Percentiles rank a stretch among this genome's conserved stretches.
These are phyloP conservation scores for Carpinus fangiana DNA, from an alignment of 306 rosid genomes.

Conservation along the genomic window DNA sequence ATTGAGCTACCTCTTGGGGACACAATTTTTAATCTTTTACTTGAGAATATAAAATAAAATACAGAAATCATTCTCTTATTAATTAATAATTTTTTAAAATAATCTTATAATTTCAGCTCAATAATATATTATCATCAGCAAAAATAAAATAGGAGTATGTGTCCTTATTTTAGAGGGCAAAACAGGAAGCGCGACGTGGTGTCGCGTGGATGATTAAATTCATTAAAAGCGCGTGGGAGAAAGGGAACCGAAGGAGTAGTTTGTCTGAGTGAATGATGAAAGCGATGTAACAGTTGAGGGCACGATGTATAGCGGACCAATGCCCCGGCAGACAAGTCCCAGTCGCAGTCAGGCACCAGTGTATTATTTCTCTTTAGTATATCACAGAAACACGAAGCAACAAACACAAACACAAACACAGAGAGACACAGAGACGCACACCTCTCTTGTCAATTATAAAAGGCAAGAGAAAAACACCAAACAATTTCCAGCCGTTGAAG, in stretches of 20 bases:
- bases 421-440: no score
- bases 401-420: background rate
- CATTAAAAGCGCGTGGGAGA: conserved; percentile 28
- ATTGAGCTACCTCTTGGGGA: no score
- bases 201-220: no score
- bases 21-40: no score
- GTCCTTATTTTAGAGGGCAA: background rate
- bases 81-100: no score
- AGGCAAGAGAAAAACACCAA: conserved; percentile 6
- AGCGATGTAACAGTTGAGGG: conserved; percentile 49
- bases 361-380: background rate
- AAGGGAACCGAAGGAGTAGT: conserved; percentile 52
- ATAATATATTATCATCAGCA: no score
- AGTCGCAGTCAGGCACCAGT: conserved; percentile 40
- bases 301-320: conserved; percentile 30
- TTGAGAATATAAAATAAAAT: no score
- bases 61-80: no score
- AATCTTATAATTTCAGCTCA: no score
- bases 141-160: no score
- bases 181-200: no score
- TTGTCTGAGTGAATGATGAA: conserved; percentile 54
- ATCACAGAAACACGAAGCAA: conserved; percentile 15
- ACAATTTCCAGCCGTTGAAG: conserved; percentile 47
- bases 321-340: conserved; percentile 31
- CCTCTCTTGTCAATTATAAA: conserved; percentile 11